Evolutionary conservation across 1,139 yeast genomes (phyloP), one percentile per base, ranked within the genome.

Genomic region (Hyphopichia fennica): DNA sequence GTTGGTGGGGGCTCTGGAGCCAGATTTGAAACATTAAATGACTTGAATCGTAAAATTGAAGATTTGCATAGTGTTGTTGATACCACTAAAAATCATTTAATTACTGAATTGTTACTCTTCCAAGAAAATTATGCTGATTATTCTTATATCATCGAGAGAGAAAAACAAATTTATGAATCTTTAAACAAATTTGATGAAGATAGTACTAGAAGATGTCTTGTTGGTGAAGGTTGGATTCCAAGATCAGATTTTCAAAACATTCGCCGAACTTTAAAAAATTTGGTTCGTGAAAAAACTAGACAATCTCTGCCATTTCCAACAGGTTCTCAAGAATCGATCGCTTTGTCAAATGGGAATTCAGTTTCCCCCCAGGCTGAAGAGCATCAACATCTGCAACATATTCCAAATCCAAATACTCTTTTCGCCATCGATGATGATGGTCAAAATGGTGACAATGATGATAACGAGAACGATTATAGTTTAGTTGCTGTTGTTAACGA

Each of bases 131-230:
- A 56, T 45, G 58, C 72, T 1, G 67, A 68, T 40, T 69, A 62
- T 59, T 47, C 54, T 34, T 67, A 62, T 44, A 72, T 74, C 19
- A 69, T 88, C 33, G 72, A 77, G 41, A 78, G 87, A 54, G 99
- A 93, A 56, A 82, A 83, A 56, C 73, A 84, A 27, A 82, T 90
- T 31, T 89, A 82, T 62, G 79, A 84, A 50, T 77, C 87, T 0
- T 72, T 93, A 60, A 91, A 91, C 63, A 74, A 80, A 53, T 90
- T 91, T 64, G 87, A 86, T 58, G 88, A 83, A 60, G 97, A 91
- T 60, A 81, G 83, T 45, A 82, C 89, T 31, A 79, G 98, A 64
- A 80, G 93, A 54, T 76, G 82, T 22, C 70, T 86, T 47, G 74
- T 84, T 36, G 87, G 84, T 14, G 93, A 86, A 68, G 95, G 93